Conservation (phyloP, 208 protist genomes). For the Acanthamoeba culbertsoni region DNA sequence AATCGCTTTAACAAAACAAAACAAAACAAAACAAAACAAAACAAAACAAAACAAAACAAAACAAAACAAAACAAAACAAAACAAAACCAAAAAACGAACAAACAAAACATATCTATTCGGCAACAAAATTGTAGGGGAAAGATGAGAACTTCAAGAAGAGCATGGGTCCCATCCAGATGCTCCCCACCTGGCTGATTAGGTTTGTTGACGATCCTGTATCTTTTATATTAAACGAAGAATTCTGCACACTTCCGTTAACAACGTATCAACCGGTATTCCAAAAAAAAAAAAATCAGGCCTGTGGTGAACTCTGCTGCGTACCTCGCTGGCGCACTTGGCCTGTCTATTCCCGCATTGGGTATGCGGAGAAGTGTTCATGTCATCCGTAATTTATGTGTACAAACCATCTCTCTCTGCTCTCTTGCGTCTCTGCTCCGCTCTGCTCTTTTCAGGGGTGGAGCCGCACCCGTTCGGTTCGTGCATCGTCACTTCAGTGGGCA, state of each 20-base stretch:
- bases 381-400: background rate
- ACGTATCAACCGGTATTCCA: too few species aligned
- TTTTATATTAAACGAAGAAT: too few species aligned
- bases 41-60: too few species aligned
- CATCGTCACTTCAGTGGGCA: slow-evolving; percentile 45
- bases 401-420: background rate
- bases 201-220: too few species aligned
- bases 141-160: slow-evolving; percentile 61
- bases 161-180: slow-evolving; percentile 23
- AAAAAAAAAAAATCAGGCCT: too few species aligned
- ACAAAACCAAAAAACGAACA: too few species aligned
- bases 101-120: background rate
- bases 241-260: too few species aligned
- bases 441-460: background rate
- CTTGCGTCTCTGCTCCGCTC: background rate
- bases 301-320: slow-evolving; percentile 13
- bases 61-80: too few species aligned
- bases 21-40: too few species aligned
- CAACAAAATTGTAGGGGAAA: background rate
- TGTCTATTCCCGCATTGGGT: slow-evolving; percentile 12
- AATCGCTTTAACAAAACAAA: too few species aligned
- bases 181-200: slow-evolving; percentile 21
- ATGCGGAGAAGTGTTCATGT: background rate
- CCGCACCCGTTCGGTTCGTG: slow-evolving; percentile 17
- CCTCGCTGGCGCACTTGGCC: background rate